Evolutionary conservation across 2,329 filamentous ascomycete species (phyloP).

Genomic region (Fusarium hostae): DNA sequence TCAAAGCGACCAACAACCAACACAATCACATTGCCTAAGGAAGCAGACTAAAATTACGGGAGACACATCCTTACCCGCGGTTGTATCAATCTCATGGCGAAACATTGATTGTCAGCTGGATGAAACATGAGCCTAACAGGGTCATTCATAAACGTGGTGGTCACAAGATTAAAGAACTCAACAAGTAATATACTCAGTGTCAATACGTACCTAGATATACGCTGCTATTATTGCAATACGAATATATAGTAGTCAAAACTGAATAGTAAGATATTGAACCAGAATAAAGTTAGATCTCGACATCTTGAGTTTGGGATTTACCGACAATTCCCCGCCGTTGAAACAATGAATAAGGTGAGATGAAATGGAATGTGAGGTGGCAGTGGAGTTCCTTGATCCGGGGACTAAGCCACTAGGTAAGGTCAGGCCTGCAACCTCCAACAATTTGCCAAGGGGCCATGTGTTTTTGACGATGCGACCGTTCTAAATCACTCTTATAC

Average conservation of each 20-base stretch:
- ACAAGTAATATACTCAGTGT: not conserved
- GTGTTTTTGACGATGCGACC: slow-evolving; percentile 45
- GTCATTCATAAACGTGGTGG: not conserved
- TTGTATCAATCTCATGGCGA: slow-evolving; percentile 2
- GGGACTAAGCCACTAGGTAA: slow-evolving; percentile 41
- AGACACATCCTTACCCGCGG: not conserved
- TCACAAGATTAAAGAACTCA: slow-evolving; percentile 9
- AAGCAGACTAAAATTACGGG: not conserved
- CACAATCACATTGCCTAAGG: not conserved
- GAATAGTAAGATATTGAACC: not conserved
- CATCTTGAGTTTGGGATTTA: slow-evolving; percentile 25
- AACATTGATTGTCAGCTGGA: slow-evolving; percentile 15
- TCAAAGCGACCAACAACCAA: too few species aligned
- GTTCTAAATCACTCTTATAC: slow-evolving; percentile 38
- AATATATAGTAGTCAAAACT: not conserved
- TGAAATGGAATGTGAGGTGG: slow-evolving; percentile 30
- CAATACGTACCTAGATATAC: not conserved
- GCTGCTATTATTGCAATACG: not conserved
- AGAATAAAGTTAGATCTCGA: not conserved
- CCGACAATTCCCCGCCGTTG: slow-evolving; percentile 40
- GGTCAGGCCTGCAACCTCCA: slow-evolving; percentile 34
- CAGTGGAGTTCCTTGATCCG: slow-evolving; percentile 27
- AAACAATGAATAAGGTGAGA: slow-evolving; percentile 33
- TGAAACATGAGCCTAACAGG: slow-evolving; percentile 14
- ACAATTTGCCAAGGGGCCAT: slow-evolving; percentile 44